Evolutionary conservation across 2,329 filamentous ascomycete species (phyloP).

Genomic region (Colletotrichum cordylinicola): DNA sequence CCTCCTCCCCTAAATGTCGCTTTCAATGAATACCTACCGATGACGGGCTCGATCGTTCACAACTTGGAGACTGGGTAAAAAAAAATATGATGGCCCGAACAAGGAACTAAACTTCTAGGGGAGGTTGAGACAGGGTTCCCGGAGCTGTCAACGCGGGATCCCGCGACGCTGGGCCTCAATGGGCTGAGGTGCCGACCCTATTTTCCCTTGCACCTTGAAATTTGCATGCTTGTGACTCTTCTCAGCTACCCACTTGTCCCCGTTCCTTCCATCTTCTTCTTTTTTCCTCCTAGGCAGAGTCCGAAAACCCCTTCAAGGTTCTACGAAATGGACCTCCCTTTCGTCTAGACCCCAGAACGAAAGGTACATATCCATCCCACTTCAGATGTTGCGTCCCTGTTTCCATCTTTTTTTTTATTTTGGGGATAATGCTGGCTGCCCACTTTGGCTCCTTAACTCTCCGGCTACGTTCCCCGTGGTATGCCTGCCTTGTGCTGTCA

Average conservation of each 20-base stretch:
- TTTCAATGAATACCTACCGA: background rate
- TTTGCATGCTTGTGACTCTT: background rate
- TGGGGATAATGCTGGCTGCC: background rate
- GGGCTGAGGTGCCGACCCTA: background rate
- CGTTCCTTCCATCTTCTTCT: background rate
- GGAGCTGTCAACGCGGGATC: conserved; percentile 21
- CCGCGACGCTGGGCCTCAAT: conserved; percentile 9
- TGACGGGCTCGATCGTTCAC: background rate
- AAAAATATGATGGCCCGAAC: background rate
- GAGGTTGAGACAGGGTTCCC: conserved; percentile 5
- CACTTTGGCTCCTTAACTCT: background rate
- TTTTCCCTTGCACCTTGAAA: background rate
- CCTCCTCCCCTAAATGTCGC: background rate
- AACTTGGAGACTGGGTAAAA: background rate
- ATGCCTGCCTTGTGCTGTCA: background rate
- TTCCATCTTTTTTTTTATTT: background rate
- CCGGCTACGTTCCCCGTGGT: conserved; percentile 5
- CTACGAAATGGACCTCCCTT: background rate
- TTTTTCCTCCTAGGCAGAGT: background rate
- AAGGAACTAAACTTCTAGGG: background rate
- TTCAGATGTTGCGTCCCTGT: background rate
- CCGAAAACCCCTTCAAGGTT: background rate
- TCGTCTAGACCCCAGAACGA: background rate
- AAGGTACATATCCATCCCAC: background rate
- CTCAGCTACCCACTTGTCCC: background rate